Base-by-base conservation (phyloP, 1,284 basidiomycete species). In the Tilletia setariae region DNA sequence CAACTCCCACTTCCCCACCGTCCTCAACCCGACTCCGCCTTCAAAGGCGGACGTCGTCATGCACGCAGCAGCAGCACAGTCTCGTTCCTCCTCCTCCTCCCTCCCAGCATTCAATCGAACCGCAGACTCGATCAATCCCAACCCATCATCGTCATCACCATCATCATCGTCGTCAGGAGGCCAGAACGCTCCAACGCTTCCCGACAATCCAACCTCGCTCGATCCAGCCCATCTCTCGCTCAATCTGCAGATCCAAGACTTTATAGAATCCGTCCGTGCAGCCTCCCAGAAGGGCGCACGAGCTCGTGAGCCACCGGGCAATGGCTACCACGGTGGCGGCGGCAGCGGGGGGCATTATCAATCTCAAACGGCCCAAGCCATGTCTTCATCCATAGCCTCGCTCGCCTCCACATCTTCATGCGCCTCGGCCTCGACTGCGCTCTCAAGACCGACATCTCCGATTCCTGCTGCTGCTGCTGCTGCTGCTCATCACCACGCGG, bases 231-330 rank as follows among this genome's bases (percentile, higher is more conserved):
- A 92, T 76, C 85, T 94, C 61, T 85, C 86, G 44, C 87, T 94
- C 72, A 93, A 94, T 76, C 87, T 94, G 62, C 90, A 90, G 73
- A 90, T 94, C 44, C 88, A 90, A 59, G 87, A 88, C 0, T 94
- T 93, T 83, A 88, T 91, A 74, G 92, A 94, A 82, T 86, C 89
- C 8, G 89, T 90, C 71, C 88, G 92, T 42, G 89, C 90, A 0
- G 74, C 73, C 1, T 74, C 74, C 19, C n/a, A 49, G 1, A 21
- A 19, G 7, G 47, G 40, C n/a, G 19, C 56, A 13, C 28, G 40
- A 53, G 51, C 51, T 16, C 15, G 16, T 11, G 7, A 23, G 23
- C 9, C 51, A n/a, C n/a, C n/a, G n/a, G n/a, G n/a, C n/a, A n/a
- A n/a, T n/a, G n/a, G n/a, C n/a, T n/a, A n/a, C n/a, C n/a, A n/a